These are phyloP conservation scores for Venturia effusa DNA, from an alignment of 2,329 filamentous ascomycete genomes.

Conservation along the genomic window DNA sequence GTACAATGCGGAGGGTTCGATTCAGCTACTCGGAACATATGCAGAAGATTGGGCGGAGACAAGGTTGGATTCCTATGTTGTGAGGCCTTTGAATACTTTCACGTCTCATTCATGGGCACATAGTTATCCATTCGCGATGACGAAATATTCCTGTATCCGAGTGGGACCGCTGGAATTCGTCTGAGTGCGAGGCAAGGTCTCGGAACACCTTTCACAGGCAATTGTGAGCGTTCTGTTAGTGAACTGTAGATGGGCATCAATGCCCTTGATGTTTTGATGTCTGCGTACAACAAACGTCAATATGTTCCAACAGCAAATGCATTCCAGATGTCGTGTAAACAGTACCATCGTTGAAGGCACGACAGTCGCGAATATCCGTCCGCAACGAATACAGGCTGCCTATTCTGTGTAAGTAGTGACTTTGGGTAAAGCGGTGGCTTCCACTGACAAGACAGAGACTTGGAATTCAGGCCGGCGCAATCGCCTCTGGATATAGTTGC, in stretches of 20 bases:
- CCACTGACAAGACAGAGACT: slow-evolving; percentile 23
- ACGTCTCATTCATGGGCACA: slow-evolving; percentile 24
- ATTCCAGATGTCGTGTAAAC: slow-evolving; percentile 28
- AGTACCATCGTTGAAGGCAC: slow-evolving; percentile 29
- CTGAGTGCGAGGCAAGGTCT: slow-evolving; percentile 1
- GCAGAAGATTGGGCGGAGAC: slow-evolving; percentile 42
- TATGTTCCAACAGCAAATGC: slow-evolving; percentile 25
- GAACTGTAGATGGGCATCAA: slow-evolving; percentile 30
- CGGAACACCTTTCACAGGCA: slow-evolving; percentile 17
- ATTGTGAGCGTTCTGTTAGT: slow-evolving; percentile 27
- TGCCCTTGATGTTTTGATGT: slow-evolving; percentile 29
- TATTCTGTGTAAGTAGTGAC: slow-evolving; percentile 30
- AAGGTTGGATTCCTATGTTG: slow-evolving; percentile 38
- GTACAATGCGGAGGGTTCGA: slow-evolving; percentile 32
- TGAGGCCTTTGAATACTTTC: slow-evolving; percentile 30
- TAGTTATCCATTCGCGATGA: slow-evolving; percentile 10
- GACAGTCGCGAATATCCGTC: slow-evolving; percentile 30
- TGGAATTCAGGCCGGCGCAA: slow-evolving; percentile 28
- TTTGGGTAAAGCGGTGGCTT: slow-evolving; percentile 18
- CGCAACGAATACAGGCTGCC: slow-evolving; percentile 29
- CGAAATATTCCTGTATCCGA: not conserved
- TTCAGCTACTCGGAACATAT: slow-evolving; percentile 42
- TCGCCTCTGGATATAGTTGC: slow-evolving; percentile 23
- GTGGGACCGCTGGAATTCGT: slow-evolving; percentile 2
- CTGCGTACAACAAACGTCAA: slow-evolving; percentile 24